These are phyloP conservation scores for Rhodotorula sp. DNA, from an alignment of 1,284 basidiomycete genomes.

Conservation along the genomic window DNA sequence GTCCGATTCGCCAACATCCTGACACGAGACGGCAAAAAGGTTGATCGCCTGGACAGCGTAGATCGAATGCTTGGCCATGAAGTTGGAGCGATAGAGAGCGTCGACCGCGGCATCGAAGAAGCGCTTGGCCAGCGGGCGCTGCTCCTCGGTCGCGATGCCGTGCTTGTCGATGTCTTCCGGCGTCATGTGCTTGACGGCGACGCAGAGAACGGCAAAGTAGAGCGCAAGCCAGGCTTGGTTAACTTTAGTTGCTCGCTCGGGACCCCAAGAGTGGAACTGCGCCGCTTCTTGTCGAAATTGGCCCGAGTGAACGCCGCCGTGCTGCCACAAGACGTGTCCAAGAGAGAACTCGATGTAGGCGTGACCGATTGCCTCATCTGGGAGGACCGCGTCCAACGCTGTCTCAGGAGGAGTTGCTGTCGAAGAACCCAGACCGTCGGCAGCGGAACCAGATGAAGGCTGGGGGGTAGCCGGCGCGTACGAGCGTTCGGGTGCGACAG, in stretches of 20 bases:
- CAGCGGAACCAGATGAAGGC: too few species aligned
- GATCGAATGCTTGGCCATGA: constrained; percentile 32
- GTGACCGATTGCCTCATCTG: background rate
- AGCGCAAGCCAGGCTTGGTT: constrained; percentile 36
- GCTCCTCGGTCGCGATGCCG: background rate
- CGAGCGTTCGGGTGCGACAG: too few species aligned
- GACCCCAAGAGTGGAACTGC: constrained; percentile 29
- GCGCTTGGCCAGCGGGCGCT: constrained; percentile 12
- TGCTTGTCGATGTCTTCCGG: constrained; percentile 2
- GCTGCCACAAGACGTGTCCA: constrained; percentile 33
- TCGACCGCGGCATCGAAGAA: constrained; percentile 35
- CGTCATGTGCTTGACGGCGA: constrained; percentile 34
- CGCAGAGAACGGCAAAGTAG: constrained; percentile 30
- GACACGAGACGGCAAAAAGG: constrained; percentile 26
- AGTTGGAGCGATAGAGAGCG: constrained; percentile 29
- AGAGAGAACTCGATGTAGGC: constrained; percentile 27
- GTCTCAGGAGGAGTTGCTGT: too few species aligned
- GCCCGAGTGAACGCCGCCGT: constrained; percentile 19
- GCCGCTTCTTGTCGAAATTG: constrained; percentile 25
- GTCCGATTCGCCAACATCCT: constrained; percentile 31
- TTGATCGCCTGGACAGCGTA: constrained; percentile 31
- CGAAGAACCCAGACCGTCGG: too few species aligned
- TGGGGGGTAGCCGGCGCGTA: too few species aligned
- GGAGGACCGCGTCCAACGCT: background rate
- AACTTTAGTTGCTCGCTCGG: constrained; percentile 13